Conservation (phyloP, 2,329 filamentous ascomycete genomes). For the Fusarium illudens region DNA sequence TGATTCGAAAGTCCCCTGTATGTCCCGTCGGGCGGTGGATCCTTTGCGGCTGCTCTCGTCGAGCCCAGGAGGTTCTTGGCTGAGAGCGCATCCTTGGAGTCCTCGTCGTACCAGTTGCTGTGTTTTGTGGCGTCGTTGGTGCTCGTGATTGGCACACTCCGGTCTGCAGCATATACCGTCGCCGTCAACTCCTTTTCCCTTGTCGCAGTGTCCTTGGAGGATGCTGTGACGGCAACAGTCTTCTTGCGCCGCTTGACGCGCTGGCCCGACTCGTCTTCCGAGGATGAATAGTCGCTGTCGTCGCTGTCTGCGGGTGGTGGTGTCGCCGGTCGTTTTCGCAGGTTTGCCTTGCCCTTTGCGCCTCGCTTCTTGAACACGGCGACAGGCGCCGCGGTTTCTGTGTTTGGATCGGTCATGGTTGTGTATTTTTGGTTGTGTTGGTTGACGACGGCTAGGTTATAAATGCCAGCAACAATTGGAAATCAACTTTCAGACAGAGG, state of each 20-base stretch:
- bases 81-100: constrained; percentile 57
- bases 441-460: background rate
- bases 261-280: constrained; percentile 79
- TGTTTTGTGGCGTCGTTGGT: constrained; percentile 90
- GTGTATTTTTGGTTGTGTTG: background rate
- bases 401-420: constrained; percentile 33
- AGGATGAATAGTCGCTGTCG: constrained; percentile 72
- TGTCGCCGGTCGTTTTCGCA: constrained; percentile 82
- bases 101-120: constrained; percentile 88
- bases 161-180: constrained; percentile 68
- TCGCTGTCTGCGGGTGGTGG: constrained; percentile 74
- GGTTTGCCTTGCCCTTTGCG: constrained; percentile 76
- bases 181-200: constrained; percentile 53
- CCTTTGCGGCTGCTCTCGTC: constrained; percentile 54
- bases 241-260: constrained; percentile 82
- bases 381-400: constrained; percentile 56
- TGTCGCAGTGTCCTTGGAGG: constrained; percentile 58
- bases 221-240: constrained; percentile 70
- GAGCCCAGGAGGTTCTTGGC: constrained; percentile 67
- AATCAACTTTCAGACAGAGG: constrained; percentile 26
- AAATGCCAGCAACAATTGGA: constrained; percentile 21
- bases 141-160: constrained; percentile 67
- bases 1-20: constrained; percentile 81
- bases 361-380: constrained; percentile 87
- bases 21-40: constrained; percentile 65